Evolutionary conservation across 2,329 filamentous ascomycete genomes (phyloP), one percentile per base, ranked within the genome.

Genomic region (Magnaporthiopsis poae): DNA sequence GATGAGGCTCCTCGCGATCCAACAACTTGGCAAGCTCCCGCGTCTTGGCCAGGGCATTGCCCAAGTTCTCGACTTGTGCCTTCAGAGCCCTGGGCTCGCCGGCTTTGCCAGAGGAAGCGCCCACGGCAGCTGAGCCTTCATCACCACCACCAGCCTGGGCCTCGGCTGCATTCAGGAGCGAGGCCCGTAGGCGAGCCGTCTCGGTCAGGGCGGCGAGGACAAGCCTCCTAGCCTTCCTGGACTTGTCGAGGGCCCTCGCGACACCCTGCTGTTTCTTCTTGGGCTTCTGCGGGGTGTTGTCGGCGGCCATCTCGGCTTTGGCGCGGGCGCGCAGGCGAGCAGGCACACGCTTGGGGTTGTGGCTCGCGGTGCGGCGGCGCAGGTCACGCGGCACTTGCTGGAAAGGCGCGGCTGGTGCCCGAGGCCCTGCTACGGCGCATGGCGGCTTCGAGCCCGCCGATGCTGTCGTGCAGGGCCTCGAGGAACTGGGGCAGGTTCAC

Each of bases 331-430:
- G 85, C 73, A 98, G 78, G 69, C 92, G 81, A 74, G 88, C 89
- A 2, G 95, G 95, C 21, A 99, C 89, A 69, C 90, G 86, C 78
- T 94, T 96, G 52, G 90, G 90, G 83, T 99, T 97, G 78, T 99
- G 95, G 75, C 92, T 96, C 27, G 94, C 95, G 0, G 94, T 96
- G 71, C 95, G 84, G 70, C 95, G 84, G 70, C 95, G 84, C 84
- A 99, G 80, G 64, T 89, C 88, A 71, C 92, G 86, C 1, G 95
- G 95, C 5, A 99, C 90, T 71, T 91, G 86, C 76, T 99, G 95
- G 73, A 98, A 98, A 98, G 18, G 94, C 93, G 65, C 94, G 85
- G 67, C 86, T 88, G 61, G 85, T 80, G 66, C 81, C 79, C 59
- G 80, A 79, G 5, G 78, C 78, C 75, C 90, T 93, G 62, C 91